phyloP scores from a whole-genome alignment of 108 stramenopile genomes.

The Bacterosira constricta region DNA sequence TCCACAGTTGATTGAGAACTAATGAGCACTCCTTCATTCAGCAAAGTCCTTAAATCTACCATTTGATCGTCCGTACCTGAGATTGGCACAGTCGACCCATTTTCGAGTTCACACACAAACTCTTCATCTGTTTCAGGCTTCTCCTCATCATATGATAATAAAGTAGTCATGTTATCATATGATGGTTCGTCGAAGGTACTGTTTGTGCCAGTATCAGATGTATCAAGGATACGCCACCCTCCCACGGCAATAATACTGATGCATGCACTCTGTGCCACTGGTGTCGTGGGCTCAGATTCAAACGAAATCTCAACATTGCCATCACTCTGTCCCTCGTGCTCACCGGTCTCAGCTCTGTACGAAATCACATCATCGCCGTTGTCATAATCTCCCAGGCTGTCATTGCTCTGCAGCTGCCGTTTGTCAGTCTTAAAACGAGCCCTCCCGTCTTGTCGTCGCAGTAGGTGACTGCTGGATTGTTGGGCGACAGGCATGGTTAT shows the following conservation, averaged over 20 bases:
- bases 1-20: constrained; percentile 26
- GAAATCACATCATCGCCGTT: too few relatives aligned
- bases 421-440: too few relatives aligned
- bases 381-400: too few relatives aligned
- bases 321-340: too few relatives aligned
- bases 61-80: constrained; percentile 32
- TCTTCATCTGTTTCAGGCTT: constrained; percentile 19
- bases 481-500: too few relatives aligned
- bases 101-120: constrained; percentile 27
- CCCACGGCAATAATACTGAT: constrained; percentile 4
- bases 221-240: background rate
- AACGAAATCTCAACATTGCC: too few relatives aligned
- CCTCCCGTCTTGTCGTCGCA: too few relatives aligned
- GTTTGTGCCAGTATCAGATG: background rate
- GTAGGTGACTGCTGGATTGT: too few relatives aligned
- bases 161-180: background rate
- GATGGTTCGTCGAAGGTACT: background rate
- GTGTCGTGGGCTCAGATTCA: too few relatives aligned
- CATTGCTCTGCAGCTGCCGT: too few relatives aligned
- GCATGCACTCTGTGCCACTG: too few relatives aligned
- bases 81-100: constrained; percentile 20
- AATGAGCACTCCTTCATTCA: constrained; percentile 25
- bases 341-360: too few relatives aligned
- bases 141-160: background rate
- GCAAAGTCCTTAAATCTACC: constrained; percentile 9